Evolutionary conservation across 192 early-diverging fungal genomes (phyloP), one percentile per base, ranked within the genome.

Genomic region (Mycoemilia scoparia): DNA sequence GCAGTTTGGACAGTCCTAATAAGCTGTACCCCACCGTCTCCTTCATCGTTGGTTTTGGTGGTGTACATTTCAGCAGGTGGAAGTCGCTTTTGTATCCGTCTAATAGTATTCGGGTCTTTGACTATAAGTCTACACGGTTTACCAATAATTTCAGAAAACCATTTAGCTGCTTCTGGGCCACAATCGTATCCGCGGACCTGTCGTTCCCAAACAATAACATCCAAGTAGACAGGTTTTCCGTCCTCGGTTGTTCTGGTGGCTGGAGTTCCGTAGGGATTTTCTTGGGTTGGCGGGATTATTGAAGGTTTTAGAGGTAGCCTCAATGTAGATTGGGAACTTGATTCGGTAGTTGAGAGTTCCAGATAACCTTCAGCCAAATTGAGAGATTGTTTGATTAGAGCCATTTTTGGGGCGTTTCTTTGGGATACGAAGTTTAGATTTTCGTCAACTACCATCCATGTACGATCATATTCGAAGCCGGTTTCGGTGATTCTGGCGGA

Each of bases 191-290:
- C 57, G 8, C 15, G 22, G n/a, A 55, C 51, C n/a, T 32, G 34
- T 32, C 54, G 51, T 43, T 54, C 54, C 57, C 57, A 60, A 3
- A 60, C 43, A 21, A 51, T 51, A 23, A 51, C 47, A 6, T 13
- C 29, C 20, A 36, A n/a, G 13, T 17, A 31, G 16, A 21, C 31
- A 13, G 43, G 39, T 27, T 38, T 4, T 45, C 36, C 3, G 5
- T n/a, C n/a, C n/a, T n/a, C n/a, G n/a, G n/a, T n/a, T n/a, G n/a
- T 7, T n/a, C n/a, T n/a, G n/a, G n/a, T n/a, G n/a, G n/a, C n/a
- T n/a, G n/a, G n/a, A n/a, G n/a, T n/a, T n/a, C n/a, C n/a, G n/a
- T n/a, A n/a, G n/a, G n/a, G n/a, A n/a, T n/a, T n/a, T n/a, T n/a
- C n/a, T n/a, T n/a, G n/a, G n/a, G n/a, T n/a, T n/a, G n/a, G n/a